Conservation (phyloP, 768 basidiomycete genomes). For the Clavulina sp. region DNA sequence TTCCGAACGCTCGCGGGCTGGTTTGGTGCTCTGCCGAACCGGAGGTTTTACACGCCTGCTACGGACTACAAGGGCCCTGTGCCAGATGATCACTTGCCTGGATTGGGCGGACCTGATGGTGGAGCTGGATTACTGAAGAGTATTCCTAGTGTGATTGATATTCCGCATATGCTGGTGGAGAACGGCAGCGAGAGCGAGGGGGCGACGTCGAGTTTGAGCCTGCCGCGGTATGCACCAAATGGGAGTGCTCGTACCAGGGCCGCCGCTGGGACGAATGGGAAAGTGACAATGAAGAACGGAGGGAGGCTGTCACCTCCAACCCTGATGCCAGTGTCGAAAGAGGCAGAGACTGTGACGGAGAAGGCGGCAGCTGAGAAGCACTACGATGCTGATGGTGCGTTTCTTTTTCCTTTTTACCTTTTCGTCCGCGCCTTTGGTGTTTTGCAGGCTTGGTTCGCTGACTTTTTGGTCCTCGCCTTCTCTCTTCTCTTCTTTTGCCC, state of each 20-base stretch:
- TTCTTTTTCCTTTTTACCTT: not conserved
- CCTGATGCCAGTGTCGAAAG: slow-evolving; percentile 1
- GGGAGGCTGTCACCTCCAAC: too few relatives aligned
- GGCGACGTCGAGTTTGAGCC: not conserved
- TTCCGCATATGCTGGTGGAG: slow-evolving; percentile 28
- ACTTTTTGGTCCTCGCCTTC: too few relatives aligned
- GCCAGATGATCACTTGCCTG: too few relatives aligned
- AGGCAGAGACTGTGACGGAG: not conserved
- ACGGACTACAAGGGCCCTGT: slow-evolving; percentile 61
- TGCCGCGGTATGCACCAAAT: not conserved
- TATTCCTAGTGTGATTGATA: slow-evolving; percentile 74
- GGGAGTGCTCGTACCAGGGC: not conserved
- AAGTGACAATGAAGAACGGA: slow-evolving; percentile 12
- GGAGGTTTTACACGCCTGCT: slow-evolving; percentile 80
- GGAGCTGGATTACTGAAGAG: slow-evolving; percentile 34
- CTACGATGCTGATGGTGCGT: slow-evolving; percentile 72
- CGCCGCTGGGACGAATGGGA: not conserved
- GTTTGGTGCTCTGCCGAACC: slow-evolving; percentile 57
- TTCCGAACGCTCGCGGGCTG: slow-evolving; percentile 59
- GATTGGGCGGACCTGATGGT: too few relatives aligned
- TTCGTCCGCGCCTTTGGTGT: too few relatives aligned
- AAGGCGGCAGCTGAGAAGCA: slow-evolving; percentile 36
- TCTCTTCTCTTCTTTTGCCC: too few relatives aligned
- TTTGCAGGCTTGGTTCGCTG: too few relatives aligned
- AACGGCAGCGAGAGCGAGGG: not conserved